Evolutionary conservation across 805 yeast genomes (phyloP).

Genomic region (Yamadazyma tumulicola): DNA sequence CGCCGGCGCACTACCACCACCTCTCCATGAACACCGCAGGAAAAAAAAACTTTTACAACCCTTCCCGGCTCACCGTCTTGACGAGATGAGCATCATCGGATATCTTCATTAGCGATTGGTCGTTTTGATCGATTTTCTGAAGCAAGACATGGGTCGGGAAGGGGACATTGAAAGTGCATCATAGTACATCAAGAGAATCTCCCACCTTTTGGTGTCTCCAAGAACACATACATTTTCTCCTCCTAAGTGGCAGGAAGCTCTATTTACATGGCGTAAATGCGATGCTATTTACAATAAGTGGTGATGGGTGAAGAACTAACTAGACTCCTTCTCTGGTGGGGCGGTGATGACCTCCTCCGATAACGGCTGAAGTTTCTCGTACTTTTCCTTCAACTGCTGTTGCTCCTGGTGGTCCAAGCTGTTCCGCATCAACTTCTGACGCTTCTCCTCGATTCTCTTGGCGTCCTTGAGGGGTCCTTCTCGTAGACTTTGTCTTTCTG

Average conservation of each 20-base stretch:
- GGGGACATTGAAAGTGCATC: slow-evolving; percentile 31
- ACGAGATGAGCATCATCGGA: slow-evolving; percentile 15
- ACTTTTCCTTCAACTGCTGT: slow-evolving; percentile 53
- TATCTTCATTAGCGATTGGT: slow-evolving; percentile 35
- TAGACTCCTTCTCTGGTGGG: slow-evolving; percentile 10
- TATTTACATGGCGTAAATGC: background rate
- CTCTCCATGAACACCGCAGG: background rate
- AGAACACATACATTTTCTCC: slow-evolving; percentile 38
- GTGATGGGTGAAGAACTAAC: background rate
- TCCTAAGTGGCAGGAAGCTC: background rate
- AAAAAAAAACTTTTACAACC: slow-evolving; percentile 6
- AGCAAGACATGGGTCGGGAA: slow-evolving; percentile 24
- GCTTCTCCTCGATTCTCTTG: slow-evolving; percentile 51
- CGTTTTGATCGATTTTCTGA: slow-evolving; percentile 41
- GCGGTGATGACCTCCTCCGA: slow-evolving; percentile 32
- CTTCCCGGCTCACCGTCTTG: slow-evolving; percentile 3
- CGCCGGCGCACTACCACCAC: no score
- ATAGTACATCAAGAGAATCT: slow-evolving; percentile 43
- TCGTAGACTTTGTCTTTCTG: slow-evolving; percentile 68
- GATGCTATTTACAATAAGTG: background rate
- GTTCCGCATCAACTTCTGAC: slow-evolving; percentile 48
- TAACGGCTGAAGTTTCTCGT: slow-evolving; percentile 61
- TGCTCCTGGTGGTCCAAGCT: slow-evolving; percentile 66
- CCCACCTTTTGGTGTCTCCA: slow-evolving; percentile 47
- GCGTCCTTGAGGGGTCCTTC: slow-evolving; percentile 88